Conservation (phyloP, 164 flowering plant species). For the Paratinospora sagittata region DNA sequence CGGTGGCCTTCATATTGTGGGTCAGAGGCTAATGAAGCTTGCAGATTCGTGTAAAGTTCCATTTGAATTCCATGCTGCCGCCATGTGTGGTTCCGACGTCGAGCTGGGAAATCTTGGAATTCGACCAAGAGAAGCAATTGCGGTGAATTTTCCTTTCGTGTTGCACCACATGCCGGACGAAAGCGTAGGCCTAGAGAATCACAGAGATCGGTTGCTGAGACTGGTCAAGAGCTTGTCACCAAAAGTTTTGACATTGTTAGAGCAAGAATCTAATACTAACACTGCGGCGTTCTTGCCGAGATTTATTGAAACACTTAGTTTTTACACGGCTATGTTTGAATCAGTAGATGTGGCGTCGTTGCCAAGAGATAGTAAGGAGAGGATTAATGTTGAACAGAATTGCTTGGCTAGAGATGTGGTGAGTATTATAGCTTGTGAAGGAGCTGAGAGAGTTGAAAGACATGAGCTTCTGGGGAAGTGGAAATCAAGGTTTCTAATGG, state of each 20-base stretch:
- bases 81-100: background rate
- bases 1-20: slow-evolving; percentile 1
- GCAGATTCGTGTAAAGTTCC: slow-evolving; percentile 1
- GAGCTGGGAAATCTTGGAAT: background rate
- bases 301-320: slow-evolving; percentile 54
- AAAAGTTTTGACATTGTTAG: slow-evolving; percentile 70
- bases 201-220: background rate
- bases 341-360: slow-evolving; percentile 51
- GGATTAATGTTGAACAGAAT: slow-evolving; percentile 77
- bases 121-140: background rate
- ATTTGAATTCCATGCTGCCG: slow-evolving; percentile 6
- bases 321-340: slow-evolving; percentile 63
- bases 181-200: background rate
- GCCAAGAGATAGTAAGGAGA: slow-evolving; percentile 59
- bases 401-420: slow-evolving; percentile 76
- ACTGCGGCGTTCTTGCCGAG: slow-evolving; percentile 62
- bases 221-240: slow-evolving; percentile 8
- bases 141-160: slow-evolving; percentile 1
- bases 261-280: slow-evolving; percentile 73
- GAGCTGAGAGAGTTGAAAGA: slow-evolving; percentile 69
- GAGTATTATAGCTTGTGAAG: slow-evolving; percentile 76
- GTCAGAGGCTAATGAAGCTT: background rate
- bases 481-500: slow-evolving; percentile 57
- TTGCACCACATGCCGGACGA: slow-evolving; percentile 11
- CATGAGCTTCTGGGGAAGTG: slow-evolving; percentile 71